Evolutionary conservation across 306 rosid species (phyloP).

Genomic region (Malus fusca): DNA sequence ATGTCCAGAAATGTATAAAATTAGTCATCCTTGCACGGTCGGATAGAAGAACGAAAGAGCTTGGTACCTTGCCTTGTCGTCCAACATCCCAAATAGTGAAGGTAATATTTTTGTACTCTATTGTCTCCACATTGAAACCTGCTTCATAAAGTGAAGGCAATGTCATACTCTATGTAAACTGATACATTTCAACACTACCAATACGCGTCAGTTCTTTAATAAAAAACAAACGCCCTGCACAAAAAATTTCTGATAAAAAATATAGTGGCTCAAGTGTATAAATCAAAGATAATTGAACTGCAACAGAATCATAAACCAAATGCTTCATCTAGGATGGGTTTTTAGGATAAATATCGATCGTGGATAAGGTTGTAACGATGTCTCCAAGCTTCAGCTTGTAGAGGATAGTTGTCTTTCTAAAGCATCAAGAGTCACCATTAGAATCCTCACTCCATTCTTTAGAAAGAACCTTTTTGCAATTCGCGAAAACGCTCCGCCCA

Average conservation of each 20-base stretch:
- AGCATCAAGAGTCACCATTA: conserved; percentile 55
- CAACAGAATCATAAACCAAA: not conserved
- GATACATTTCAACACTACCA: not conserved
- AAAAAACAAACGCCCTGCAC: no score
- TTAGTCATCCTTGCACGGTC: no score
- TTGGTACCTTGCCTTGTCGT: conserved; percentile 45
- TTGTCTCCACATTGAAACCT: conserved; percentile 48
- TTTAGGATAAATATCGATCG: conserved; percentile 26
- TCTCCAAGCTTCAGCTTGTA: conserved; percentile 43
- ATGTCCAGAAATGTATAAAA: no score
- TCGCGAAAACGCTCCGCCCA: conserved; percentile 33
- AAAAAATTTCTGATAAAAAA: no score
- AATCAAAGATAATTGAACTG: not conserved
- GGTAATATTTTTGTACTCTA: conserved; percentile 34
- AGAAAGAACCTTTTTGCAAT: conserved; percentile 29
- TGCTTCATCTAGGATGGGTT: not conserved
- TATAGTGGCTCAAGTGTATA: no score
- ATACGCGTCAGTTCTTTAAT: no score
- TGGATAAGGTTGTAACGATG: conserved; percentile 23
- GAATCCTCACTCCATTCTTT: conserved; percentile 30
- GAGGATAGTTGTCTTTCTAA: conserved; percentile 42
- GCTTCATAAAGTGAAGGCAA: conserved; percentile 12
- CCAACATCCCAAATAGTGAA: conserved; percentile 50
- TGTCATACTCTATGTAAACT: not conserved
- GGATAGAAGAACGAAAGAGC: not conserved